Evolutionary conservation across 192 early-diverging fungal species (phyloP), one percentile per base, ranked within the genome.

Genomic region (Backusella westeae): DNA sequence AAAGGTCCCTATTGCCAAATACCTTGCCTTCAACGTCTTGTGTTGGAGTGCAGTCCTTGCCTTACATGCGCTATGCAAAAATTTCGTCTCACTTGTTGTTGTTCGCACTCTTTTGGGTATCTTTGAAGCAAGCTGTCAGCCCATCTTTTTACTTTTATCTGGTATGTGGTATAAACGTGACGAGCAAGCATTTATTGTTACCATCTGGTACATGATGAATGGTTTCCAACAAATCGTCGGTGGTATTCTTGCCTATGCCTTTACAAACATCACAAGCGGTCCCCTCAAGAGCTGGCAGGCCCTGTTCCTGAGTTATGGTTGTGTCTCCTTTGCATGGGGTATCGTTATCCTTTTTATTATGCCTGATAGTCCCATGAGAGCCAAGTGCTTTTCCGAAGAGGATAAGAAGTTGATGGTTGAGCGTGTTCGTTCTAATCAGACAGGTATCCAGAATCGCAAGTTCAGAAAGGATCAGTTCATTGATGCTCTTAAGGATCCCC

Each of bases 51-150:
- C 32, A 23, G 74, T 76, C 0, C 41, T 80, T 21, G 75, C 79
- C 15, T 10, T 71, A 3, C 75, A 46, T 21, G 19, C 70, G 0
- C 23, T 71, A n/a, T 69, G 75, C n/a, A 53, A 4, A 10, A 71
- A 80, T 34, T 80, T 76, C 35, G 52, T 71, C n/a, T 35, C 44
- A n/a, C 35, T 80, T 1, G 56, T 39, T 26, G 66, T 52, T 14
- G 35, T 75, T 8, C 79, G 79, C 1, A 76, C 71, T 26, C 42
- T 80, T 10, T 68, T 80, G 34, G 79, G 79, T 69, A 21, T 76
- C 23, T 72, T 76, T 73, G 79, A 80, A 59, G 79, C 73, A 6
- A 75, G 79, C 0, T 42, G 63, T 19, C 65, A 76, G 17, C 79
- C 79, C 35, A 49, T 56, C 39, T 71, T 59, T 5, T 46, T 76